Evolutionary conservation across 2,329 filamentous ascomycete species (phyloP), one percentile per base, ranked within the genome.

Genomic region (Trichoderma polysporum): DNA sequence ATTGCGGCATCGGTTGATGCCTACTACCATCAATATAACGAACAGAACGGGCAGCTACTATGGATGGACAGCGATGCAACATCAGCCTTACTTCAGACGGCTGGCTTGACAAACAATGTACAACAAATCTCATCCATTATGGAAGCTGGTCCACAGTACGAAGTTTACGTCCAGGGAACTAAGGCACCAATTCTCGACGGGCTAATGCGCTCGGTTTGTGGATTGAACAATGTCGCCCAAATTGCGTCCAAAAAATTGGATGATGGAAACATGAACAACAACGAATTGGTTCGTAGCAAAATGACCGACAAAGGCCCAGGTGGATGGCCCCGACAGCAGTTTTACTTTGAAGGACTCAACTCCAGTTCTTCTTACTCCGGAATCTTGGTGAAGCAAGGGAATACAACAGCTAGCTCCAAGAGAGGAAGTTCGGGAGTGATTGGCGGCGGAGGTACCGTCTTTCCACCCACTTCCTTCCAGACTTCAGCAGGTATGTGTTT

Each of bases 21-120:
- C 1, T 91, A 85, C 68, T 97, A 92, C 75, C 90, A 96, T 78
- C 83, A 79, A 39, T 91, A 87, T 72, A 76, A 80, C 13, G 73
- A 77, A 1, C 75, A 82, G 22, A 81, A 69, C 13, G 69, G 63
- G 15, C 86, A 90, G 70, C 82, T 97, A 8, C 86, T 88, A 72
- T 91, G 94, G 79, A 88, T 97, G 61, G 95, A 98, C 74, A 93
- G 92, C 27, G 95, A 98, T 77, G 89, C 87, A 50, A 85, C 84
- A 33, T 90, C 92, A 2, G 91, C 92, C 2, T 82, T 99, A 29
- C 83, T 99, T 49, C 89, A 91, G 52, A 96, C 93, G 0, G 84
- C 88, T 62, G 90, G 94, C 72, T 79, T 94, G 57, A 93, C 90
- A 2, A 77, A 81, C 1, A 80, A 88, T 13, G 83, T 85, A 68